Evolutionary conservation across 495 filamentous ascomycete genomes (phyloP).

Genomic region (Hypoxylon trugodes): DNA sequence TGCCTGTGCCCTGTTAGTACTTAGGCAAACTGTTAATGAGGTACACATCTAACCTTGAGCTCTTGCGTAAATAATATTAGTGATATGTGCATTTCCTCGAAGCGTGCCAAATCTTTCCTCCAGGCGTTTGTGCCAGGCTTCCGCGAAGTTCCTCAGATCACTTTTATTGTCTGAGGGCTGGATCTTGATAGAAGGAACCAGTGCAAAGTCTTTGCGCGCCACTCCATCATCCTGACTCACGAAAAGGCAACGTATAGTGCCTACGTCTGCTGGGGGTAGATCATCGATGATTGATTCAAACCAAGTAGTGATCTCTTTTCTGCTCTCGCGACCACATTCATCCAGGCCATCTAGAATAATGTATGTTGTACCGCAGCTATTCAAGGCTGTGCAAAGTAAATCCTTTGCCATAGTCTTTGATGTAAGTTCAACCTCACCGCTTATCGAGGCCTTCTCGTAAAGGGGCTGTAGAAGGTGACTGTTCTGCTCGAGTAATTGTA

Average conservation of each 20-base stretch:
- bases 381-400: conserved; percentile 29
- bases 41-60: conserved; percentile 20
- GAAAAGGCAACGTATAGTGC: conserved; percentile 7
- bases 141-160: not conserved
- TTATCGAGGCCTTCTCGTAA: conserved; percentile 37
- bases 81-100: conserved; percentile 17
- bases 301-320: conserved; percentile 18
- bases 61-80: conserved; percentile 44
- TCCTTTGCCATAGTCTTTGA: conserved; percentile 23
- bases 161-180: not conserved
- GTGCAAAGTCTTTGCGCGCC: conserved; percentile 6
- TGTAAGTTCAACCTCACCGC: conserved; percentile 29
- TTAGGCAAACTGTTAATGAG: not conserved
- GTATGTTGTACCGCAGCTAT: conserved; percentile 20
- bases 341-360: conserved; percentile 50
- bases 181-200: conserved; percentile 4
- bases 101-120: not conserved
- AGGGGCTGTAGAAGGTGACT: conserved; percentile 31
- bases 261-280: not conserved
- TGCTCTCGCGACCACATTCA: conserved; percentile 41
- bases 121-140: not conserved
- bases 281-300: conserved; percentile 19
- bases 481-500: conserved; percentile 43
- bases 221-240: conserved; percentile 16
- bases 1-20: conserved; percentile 42